These are phyloP conservation scores for Tulasnella calospora DNA, from an alignment of 768 basidiomycete species.

Conservation along the genomic window DNA sequence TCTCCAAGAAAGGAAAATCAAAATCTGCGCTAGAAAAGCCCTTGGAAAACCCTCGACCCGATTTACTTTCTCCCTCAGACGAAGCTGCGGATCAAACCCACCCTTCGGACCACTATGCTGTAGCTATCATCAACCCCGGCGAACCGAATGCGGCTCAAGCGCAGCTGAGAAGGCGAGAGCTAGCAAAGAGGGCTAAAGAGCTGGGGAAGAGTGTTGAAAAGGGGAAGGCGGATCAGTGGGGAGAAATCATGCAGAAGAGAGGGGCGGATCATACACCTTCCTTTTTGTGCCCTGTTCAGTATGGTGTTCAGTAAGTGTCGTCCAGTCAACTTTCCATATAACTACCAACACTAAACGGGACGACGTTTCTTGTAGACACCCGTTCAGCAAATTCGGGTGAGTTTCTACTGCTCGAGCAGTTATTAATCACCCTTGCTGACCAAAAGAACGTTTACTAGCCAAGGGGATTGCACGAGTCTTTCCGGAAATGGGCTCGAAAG, in stretches of 20 bases:
- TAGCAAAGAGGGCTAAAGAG: background rate
- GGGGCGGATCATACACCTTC: conserved; percentile 15
- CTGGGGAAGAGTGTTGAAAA: background rate
- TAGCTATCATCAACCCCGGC: conserved; percentile 23
- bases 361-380: background rate
- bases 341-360: background rate
- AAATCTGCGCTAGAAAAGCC: background rate
- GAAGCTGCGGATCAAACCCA: conserved; percentile 29
- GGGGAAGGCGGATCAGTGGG: conserved; percentile 24
- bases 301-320: conserved; percentile 10
- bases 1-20: conserved; percentile 20
- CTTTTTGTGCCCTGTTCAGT: conserved; percentile 10
- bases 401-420: background rate
- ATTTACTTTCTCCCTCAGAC: conserved; percentile 27
- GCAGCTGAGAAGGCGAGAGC: background rate
- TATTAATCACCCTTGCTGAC: background rate
- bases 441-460: background rate
- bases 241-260: conserved; percentile 18
- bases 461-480: conserved; percentile 17
- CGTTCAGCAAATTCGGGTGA: conserved; percentile 16
- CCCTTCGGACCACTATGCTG: conserved; percentile 28
- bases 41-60: conserved; percentile 28
- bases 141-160: conserved; percentile 9
- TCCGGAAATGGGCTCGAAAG: background rate
- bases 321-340: background rate